These are phyloP conservation scores for Xerocomus potaroensis DNA, from an alignment of 768 basidiomycete species.

Conservation along the genomic window DNA sequence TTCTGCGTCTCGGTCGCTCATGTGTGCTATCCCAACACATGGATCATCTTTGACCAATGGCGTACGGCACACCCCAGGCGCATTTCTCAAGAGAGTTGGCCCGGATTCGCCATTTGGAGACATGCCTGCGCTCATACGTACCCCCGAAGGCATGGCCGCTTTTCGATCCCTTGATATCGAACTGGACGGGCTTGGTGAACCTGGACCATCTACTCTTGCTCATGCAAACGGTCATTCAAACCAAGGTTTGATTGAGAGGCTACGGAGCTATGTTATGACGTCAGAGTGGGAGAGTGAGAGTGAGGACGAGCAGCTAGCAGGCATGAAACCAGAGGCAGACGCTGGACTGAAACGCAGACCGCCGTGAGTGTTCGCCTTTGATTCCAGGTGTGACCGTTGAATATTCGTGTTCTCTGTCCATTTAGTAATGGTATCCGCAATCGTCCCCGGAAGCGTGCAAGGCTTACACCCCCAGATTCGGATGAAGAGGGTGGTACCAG, in stretches of 20 bases:
- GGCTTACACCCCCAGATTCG: slow-evolving; percentile 42
- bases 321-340: slow-evolving; percentile 28
- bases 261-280: slow-evolving; percentile 16
- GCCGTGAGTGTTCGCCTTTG: slow-evolving; percentile 16
- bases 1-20: slow-evolving; percentile 18
- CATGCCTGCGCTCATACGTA: slow-evolving; percentile 63
- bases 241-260: slow-evolving; percentile 16
- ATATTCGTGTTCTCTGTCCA: background rate
- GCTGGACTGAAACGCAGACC: slow-evolving; percentile 62
- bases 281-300: slow-evolving; percentile 36
- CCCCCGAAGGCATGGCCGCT: slow-evolving; percentile 65
- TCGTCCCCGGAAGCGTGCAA: slow-evolving; percentile 61
- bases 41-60: slow-evolving; percentile 18
- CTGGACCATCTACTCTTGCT: slow-evolving; percentile 31
- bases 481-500: slow-evolving; percentile 23
- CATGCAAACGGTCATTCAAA: slow-evolving; percentile 28
- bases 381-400: slow-evolving; percentile 1
- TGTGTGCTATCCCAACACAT: background rate
- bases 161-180: slow-evolving; percentile 60
- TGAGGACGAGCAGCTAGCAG: slow-evolving; percentile 28
- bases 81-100: slow-evolving; percentile 16
- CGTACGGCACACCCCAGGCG: slow-evolving; percentile 8
- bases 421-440: slow-evolving; percentile 24
- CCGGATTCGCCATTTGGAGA: slow-evolving; percentile 57
- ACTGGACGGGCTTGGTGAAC: slow-evolving; percentile 37